Base-by-base conservation (phyloP, 768 basidiomycete genomes). In the Trametes maxima region DNA sequence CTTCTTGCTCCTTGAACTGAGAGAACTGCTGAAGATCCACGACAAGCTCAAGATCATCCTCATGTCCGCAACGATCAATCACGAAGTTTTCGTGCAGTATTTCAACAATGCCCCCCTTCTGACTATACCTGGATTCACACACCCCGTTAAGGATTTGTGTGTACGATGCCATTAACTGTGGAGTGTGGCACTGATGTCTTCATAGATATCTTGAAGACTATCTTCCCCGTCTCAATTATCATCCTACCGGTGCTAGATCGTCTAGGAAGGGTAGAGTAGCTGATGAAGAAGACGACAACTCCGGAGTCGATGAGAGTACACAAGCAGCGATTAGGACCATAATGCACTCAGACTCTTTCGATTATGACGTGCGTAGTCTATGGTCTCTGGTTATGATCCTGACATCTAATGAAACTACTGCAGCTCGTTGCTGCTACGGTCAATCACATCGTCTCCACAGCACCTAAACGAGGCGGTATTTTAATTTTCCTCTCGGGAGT, bases 51-150 rank as follows among this genome's bases (percentile, higher is more conserved):
- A 91, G 71, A 80, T 98, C 21, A 75, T 95, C 21, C 80, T 96
- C 47, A 97, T 97, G 94, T 94, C 91, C 35, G 95, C 95, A 5
- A 98, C 95, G 0, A 95, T 96, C 73, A 95, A 97, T 68, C 92
- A 94, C 61, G 81, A 91, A 63, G 84, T 80, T n/a, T 95, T 94
- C 66, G 77, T 87, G 49, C 80, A 83, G 57, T 98, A 98, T 72
- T 97, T 96, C 70, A 72, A 84, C 51, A 80, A 83, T 21, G 93
- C 94, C 3, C 94, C 95, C 0, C 78, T 92, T 48, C 76, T 97
- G 54, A 82, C 80, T 25, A 97, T 98, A 25, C 92, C 94, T 3
- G 95, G 95, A 1, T 85, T 85, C 66, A 83, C 89, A 1, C 79
- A 90, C 70, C 92, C 91, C 2, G 88, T 96, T 4, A 78, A 78